These are phyloP conservation scores for Hypoxylon lienhwacheense DNA, from an alignment of 495 filamentous ascomycete genomes.

Conservation along the genomic window DNA sequence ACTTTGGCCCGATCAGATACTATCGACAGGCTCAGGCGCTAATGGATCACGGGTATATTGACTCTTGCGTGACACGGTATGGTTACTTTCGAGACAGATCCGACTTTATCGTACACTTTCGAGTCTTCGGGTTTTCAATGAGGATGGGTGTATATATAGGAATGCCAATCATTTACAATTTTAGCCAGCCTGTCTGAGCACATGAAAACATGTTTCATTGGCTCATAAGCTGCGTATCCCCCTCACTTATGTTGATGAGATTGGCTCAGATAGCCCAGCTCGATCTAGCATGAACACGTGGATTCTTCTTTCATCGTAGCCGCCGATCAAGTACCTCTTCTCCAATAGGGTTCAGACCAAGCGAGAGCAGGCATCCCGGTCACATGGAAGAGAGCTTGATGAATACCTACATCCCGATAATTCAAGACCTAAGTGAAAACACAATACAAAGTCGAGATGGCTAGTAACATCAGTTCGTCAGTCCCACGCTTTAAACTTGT, in stretches of 20 bases:
- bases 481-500: constrained; percentile 54
- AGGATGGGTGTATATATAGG: background rate
- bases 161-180: background rate
- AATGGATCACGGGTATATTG: constrained; percentile 3
- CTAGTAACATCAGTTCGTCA: constrained; percentile 1
- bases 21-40: background rate
- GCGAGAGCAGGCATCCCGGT: too few species aligned
- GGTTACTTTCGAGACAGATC: constrained; percentile 1
- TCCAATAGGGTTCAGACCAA: too few species aligned
- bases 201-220: background rate
- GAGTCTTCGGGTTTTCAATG: background rate
- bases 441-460: constrained; percentile 12
- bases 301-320: too few species aligned
- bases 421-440: background rate
- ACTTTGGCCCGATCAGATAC: constrained; percentile 1
- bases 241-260: constrained; percentile 6
- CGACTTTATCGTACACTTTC: constrained; percentile 4
- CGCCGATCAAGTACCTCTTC: too few species aligned
- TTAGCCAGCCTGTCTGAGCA: background rate
- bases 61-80: background rate
- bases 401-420: background rate
- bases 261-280: too few species aligned
- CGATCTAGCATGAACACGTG: constrained; percentile 6
- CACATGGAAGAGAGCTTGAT: too few species aligned
- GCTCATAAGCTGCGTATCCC: constrained; percentile 2